Evolutionary conservation across 352 stramenopile species (phyloP).

Genomic region (Phytopythium ostracodes): DNA sequence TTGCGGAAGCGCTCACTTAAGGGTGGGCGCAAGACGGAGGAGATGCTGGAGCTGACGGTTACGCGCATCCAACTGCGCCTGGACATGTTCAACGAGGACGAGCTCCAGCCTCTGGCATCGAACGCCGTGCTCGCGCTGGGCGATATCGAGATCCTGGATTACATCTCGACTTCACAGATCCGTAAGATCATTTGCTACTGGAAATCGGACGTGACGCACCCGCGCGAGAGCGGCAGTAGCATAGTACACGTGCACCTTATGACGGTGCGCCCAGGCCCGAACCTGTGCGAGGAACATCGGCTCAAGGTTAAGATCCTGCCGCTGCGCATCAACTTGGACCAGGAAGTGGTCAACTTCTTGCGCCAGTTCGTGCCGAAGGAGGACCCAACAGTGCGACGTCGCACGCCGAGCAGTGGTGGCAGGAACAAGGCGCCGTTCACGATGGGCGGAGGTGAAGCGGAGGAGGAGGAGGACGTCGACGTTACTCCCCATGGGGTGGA

Average conservation of each 20-base stretch:
- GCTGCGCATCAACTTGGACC: conserved; percentile 81
- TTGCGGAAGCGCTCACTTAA: conserved; percentile 63
- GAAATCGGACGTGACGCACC: conserved; percentile 82
- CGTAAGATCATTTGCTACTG: conserved; percentile 89
- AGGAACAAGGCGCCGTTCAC: conserved; percentile 1
- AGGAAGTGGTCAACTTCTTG: conserved; percentile 85
- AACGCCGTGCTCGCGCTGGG: conserved; percentile 73
- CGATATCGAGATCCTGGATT: conserved; percentile 84
- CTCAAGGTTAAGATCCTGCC: conserved; percentile 74
- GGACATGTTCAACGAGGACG: conserved; percentile 80
- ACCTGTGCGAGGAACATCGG: conserved; percentile 80
- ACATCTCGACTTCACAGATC: conserved; percentile 89
- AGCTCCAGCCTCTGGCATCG: conserved; percentile 64
- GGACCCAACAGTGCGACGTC: conserved; percentile 19
- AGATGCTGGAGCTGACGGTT: conserved; percentile 85
- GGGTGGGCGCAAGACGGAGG: conserved; percentile 80
- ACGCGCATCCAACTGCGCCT: conserved; percentile 80
- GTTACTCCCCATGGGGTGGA: conserved; percentile 14
- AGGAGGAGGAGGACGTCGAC: conserved; percentile 29
- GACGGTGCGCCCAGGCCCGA: conserved; percentile 70
- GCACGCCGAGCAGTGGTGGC: conserved; percentile 5
- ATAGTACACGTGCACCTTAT: conserved; percentile 80
- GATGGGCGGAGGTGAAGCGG: conserved; percentile 4
- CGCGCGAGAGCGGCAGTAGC: conserved; percentile 78
- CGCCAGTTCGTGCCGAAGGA: conserved; percentile 73